Evolutionary conservation across 2,329 filamentous ascomycete species (phyloP), one percentile per base, ranked within the genome.

Genomic region (Penicillium glabrum): DNA sequence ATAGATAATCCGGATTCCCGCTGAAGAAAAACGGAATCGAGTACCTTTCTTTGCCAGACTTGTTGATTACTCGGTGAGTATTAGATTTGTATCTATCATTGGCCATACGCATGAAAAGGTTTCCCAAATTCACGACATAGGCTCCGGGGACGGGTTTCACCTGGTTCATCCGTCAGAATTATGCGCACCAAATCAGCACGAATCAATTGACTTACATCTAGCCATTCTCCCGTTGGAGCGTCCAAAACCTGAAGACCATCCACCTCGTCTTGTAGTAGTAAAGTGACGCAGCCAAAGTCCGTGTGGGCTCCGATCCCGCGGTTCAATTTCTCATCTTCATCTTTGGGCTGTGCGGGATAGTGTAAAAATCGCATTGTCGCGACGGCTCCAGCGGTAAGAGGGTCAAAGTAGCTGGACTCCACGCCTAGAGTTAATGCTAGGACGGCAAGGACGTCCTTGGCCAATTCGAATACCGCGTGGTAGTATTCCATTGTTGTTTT

Each of bases 281-380:
- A 61, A 14, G 77, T 78, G 3, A 79, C 66, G 27, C 69, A 72
- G 3, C 75, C 77, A 46, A 79, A 79, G 46, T 79, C 77, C 0
- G 73, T 78, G 52, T 79, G 77, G 1, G 77, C 77, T 1, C 77
- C 76, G 24, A 78, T 75, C 0, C 77, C 77, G 1, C 75, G 64
- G 16, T 70, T 74, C 27, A 75, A 62, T 44, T 64, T 69, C 47
- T 69, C 67, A 11, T 77, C 73, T 19, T 66, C 65, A 26, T 77
- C 72, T 1, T 71, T 68, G 1, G 74, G 72, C 50, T 77, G 74
- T 0, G 71, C 67, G 0, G 75, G 77, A 59, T 79, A 79, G 56
- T 79, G 76, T n/a, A 79, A 65, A 41, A 75, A 67, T 10, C 77
- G 68, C 68, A 79, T 74, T 11, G 72, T 77, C 0, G 77, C 76